A percentile compares a stretch with the other conserved stretches of the same genome.
Conservation (phyloP, 2,329 filamentous ascomycete species). For the Clonostachys rhizophaga region DNA sequence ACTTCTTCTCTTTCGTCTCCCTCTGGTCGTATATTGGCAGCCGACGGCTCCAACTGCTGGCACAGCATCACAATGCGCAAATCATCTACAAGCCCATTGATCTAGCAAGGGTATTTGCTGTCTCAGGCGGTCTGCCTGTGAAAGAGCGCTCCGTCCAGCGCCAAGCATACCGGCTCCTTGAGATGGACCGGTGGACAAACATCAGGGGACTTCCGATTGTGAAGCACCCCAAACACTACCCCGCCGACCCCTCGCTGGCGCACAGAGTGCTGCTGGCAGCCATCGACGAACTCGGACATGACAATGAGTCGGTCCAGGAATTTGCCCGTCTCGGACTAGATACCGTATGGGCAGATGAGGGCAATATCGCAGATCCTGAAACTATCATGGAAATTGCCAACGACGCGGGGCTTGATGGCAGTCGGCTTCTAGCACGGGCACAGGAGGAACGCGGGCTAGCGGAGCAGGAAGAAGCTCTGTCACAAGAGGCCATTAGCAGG, state of each 20-base stretch:
- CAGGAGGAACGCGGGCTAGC: background rate
- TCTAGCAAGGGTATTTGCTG: constrained; percentile 19
- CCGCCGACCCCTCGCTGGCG: constrained; percentile 17
- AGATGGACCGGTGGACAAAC: constrained; percentile 16
- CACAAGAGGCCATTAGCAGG: constrained; percentile 8
- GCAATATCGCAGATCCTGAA: constrained; percentile 5
- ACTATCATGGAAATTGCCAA: constrained; percentile 5
- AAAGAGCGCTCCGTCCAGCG: constrained; percentile 19
- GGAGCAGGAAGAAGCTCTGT: constrained; percentile 4
- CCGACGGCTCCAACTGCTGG: constrained; percentile 12
- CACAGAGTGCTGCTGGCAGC: constrained; percentile 9
- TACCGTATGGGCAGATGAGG: constrained; percentile 7
- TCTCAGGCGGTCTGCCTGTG: constrained; percentile 21
- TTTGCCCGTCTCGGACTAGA: constrained; percentile 3
- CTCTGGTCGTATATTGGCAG: constrained; percentile 21
- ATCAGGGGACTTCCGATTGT: constrained; percentile 17
- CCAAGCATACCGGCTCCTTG: constrained; percentile 17
- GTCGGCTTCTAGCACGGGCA: constrained; percentile 1
- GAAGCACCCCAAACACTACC: constrained; percentile 11
- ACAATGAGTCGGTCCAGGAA: constrained; percentile 4
- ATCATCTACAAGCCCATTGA: constrained; percentile 21
- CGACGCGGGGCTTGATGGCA: constrained; percentile 4
- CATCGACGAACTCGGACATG: constrained; percentile 2
- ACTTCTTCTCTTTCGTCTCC: constrained; percentile 22
- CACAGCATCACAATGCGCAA: constrained; percentile 11